Percentiles rank a stretch among this genome's conserved stretches.
phyloP scores from a whole-genome alignment of 2,329 filamentous ascomycete genomes.

The Gliomastix tumulicola region DNA sequence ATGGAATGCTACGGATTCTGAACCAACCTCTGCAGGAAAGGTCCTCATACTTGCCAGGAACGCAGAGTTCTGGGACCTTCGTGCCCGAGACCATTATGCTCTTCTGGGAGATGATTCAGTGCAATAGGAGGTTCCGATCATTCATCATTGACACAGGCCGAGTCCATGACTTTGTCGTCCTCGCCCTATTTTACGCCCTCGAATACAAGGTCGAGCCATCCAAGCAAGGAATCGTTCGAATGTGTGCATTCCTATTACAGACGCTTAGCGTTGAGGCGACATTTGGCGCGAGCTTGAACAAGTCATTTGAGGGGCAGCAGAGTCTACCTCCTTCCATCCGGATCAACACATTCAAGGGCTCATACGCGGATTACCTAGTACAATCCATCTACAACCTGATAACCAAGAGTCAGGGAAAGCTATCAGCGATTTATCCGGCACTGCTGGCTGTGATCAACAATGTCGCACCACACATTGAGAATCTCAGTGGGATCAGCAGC shows the following conservation, averaged over 20 bases:
- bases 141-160: constrained; percentile 96
- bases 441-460: constrained; percentile 91
- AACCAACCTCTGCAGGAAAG: constrained; percentile 90
- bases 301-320: constrained; percentile 80
- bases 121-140: constrained; percentile 92
- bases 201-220: constrained; percentile 80
- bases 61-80: constrained; percentile 74
- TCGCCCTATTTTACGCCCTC: constrained; percentile 87
- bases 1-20: constrained; percentile 86
- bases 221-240: constrained; percentile 86
- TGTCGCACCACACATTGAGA: constrained; percentile 75
- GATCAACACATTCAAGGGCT: constrained; percentile 77
- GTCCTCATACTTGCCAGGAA: constrained; percentile 79
- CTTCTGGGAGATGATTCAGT: constrained; percentile 95
- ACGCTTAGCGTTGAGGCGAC: constrained; percentile 89
- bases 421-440: constrained; percentile 88
- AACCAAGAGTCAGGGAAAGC: constrained; percentile 80
- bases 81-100: constrained; percentile 94
- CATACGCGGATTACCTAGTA: constrained; percentile 89
- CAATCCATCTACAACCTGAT: constrained; percentile 93
- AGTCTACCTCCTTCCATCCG: constrained; percentile 76
- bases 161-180: constrained; percentile 84
- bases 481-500: constrained; percentile 66
- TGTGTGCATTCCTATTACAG: constrained; percentile 96
- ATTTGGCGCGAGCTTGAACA: constrained; percentile 87